Evolutionary conservation across 1,139 yeast species (phyloP).

Genomic region (Yamadazyma epiphylla): DNA sequence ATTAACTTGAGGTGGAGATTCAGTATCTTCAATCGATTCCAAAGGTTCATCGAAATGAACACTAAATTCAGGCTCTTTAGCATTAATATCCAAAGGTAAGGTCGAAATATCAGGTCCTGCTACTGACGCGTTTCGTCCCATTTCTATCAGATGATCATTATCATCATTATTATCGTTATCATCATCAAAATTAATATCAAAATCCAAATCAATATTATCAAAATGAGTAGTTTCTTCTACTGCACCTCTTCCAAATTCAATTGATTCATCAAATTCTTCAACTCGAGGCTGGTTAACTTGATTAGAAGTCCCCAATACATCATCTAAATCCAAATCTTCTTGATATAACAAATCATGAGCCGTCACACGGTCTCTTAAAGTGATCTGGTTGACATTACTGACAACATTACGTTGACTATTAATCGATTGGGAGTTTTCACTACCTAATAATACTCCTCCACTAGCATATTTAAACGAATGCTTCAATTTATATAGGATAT

Average conservation of each 20-base stretch:
- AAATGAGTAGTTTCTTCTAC: slow-evolving; percentile 19
- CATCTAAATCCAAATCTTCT: slow-evolving; percentile 61
- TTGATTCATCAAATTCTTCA: slow-evolving; percentile 41
- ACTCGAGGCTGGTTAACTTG: slow-evolving; percentile 1
- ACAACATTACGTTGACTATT: slow-evolving; percentile 18
- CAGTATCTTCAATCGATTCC: slow-evolving; percentile 4
- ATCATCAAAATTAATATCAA: slow-evolving; percentile 39
- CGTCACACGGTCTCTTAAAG: slow-evolving; percentile 75
- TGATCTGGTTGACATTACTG: slow-evolving; percentile 51
- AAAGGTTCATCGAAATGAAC: slow-evolving; percentile 14
- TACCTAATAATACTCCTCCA: slow-evolving; percentile 32
- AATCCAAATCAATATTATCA: slow-evolving; percentile 49
- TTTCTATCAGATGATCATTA: slow-evolving; percentile 38
- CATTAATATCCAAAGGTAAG: slow-evolving; percentile 27
- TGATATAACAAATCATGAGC: slow-evolving; percentile 69
- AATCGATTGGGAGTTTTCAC: slow-evolving; percentile 43
- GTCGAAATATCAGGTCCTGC: slow-evolving; percentile 29
- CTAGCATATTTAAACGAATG: slow-evolving; percentile 58
- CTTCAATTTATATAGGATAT: slow-evolving; percentile 69
- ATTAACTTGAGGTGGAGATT: slow-evolving; percentile 5
- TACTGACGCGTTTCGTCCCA: slow-evolving; percentile 39
- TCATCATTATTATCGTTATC: slow-evolving; percentile 12
- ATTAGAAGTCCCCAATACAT: slow-evolving; percentile 10
- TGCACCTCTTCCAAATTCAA: slow-evolving; percentile 54
- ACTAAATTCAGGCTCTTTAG: slow-evolving; percentile 14